These are phyloP conservation scores for Vaccinium corymbosum DNA, from an alignment of 148 eudicot species.

Conservation along the genomic window DNA sequence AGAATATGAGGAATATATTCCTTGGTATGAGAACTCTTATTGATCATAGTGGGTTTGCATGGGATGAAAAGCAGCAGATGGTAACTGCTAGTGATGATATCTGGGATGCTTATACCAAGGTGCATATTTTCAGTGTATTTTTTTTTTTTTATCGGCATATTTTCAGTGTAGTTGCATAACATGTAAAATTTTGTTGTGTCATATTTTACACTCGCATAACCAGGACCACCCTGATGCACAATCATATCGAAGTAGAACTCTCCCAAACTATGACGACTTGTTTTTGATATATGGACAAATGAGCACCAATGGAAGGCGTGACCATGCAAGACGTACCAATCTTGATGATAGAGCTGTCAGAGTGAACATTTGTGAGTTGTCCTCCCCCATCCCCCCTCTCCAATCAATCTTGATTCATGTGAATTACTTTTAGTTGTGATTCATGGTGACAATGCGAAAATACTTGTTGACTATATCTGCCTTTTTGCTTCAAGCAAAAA, in stretches of 20 bases:
- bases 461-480: background rate
- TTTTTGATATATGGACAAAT: conserved; percentile 14
- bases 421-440: background rate
- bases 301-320: background rate
- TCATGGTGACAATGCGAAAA: background rate
- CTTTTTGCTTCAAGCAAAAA: background rate
- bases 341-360: background rate
- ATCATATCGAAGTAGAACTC: conserved; percentile 7
- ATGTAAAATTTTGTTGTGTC: background rate
- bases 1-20: conserved; percentile 7
- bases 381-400: too few relatives aligned
- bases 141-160: background rate
- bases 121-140: background rate
- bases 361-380: background rate
- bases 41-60: conserved; percentile 18
- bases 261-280: conserved; percentile 19
- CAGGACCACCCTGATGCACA: conserved; percentile 12
- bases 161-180: background rate
- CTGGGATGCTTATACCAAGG: conserved; percentile 16
- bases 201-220: background rate
- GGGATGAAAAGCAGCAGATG: conserved; percentile 21
- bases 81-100: conserved; percentile 13
- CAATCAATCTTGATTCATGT: background rate
- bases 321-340: background rate
- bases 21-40: conserved; percentile 16